phyloP scores from a whole-genome alignment of 192 early-diverging fungal genomes.

The Linnemannia elongata region DNA sequence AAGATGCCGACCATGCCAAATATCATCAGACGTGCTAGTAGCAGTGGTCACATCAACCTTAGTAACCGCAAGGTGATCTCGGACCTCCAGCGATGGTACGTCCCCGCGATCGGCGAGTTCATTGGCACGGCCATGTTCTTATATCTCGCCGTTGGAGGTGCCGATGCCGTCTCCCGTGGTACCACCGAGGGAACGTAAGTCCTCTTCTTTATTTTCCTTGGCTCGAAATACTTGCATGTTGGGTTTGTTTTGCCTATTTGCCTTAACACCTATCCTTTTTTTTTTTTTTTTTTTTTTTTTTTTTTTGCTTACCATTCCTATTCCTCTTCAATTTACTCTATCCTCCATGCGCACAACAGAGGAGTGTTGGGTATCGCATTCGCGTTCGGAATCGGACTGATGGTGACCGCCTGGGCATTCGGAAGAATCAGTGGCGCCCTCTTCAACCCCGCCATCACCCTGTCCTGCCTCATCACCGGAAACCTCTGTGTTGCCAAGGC shows the following conservation, averaged over 20 bases:
- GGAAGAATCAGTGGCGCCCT: slow-evolving; percentile 69
- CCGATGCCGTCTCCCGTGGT: slow-evolving; percentile 44
- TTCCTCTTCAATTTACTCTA: background rate
- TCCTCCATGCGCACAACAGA: background rate
- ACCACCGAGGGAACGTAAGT: slow-evolving; percentile 33
- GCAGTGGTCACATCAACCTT: background rate
- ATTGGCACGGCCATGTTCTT: slow-evolving; percentile 57
- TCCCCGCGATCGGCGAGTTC: slow-evolving; percentile 55
- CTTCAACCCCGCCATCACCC: slow-evolving; percentile 73
- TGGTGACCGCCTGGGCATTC: slow-evolving; percentile 60
- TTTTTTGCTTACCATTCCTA: background rate
- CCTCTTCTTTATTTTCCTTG: background rate
- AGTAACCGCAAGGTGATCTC: slow-evolving; percentile 3
- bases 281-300: background rate
- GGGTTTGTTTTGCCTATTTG: no score
- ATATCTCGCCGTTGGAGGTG: slow-evolving; percentile 55
- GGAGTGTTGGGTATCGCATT: slow-evolving; percentile 53
- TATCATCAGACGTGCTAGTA: background rate
- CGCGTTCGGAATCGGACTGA: slow-evolving; percentile 62
- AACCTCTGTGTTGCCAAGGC: slow-evolving; percentile 53
- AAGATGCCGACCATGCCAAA: background rate
- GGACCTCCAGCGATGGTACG: slow-evolving; percentile 20
- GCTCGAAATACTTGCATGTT: background rate
- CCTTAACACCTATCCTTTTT: no score
- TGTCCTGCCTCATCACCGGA: slow-evolving; percentile 66